Evolutionary conservation across 306 rosid species (phyloP).

Genomic region (Pyrus pyrifolia): DNA sequence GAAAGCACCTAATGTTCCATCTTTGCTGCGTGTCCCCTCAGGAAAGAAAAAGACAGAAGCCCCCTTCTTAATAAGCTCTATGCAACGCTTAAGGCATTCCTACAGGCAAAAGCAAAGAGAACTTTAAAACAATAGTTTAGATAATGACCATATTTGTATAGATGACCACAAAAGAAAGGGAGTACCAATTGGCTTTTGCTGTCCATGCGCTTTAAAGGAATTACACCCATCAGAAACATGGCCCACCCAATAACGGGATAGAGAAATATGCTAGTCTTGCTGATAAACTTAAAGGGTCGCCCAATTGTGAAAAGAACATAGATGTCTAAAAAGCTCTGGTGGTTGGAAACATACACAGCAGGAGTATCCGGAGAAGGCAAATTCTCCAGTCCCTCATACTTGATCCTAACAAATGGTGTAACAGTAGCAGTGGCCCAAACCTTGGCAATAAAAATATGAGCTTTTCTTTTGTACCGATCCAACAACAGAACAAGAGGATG

Average conservation of each 20-base stretch:
- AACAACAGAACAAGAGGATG: slow-evolving; percentile 69
- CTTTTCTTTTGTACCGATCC: slow-evolving; percentile 65
- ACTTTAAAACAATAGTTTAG: slow-evolving; percentile 9
- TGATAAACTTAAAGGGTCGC: slow-evolving; percentile 82
- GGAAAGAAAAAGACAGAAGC: slow-evolving; percentile 93
- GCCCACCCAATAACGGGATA: slow-evolving; percentile 95
- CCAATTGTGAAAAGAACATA: slow-evolving; percentile 83
- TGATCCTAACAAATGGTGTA: slow-evolving; percentile 56
- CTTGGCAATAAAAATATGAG: slow-evolving; percentile 65
- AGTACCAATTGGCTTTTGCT: slow-evolving; percentile 89
- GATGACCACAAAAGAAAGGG: slow-evolving; percentile 11
- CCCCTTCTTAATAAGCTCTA: slow-evolving; percentile 72
- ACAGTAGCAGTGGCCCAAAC: slow-evolving; percentile 66
- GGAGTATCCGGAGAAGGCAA: slow-evolving; percentile 68
- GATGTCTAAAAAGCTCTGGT: slow-evolving; percentile 93
- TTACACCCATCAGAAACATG: slow-evolving; percentile 75
- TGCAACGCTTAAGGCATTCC: slow-evolving; percentile 83
- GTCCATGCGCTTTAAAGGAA: slow-evolving; percentile 92
- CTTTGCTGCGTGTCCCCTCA: slow-evolving; percentile 92
- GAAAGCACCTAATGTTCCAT: slow-evolving; percentile 74
- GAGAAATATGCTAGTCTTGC: slow-evolving; percentile 94
- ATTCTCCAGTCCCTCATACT: slow-evolving; percentile 78
- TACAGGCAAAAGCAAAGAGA: slow-evolving; percentile 24
- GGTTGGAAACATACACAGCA: slow-evolving; percentile 92
- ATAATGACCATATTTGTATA: not conserved